These are phyloP conservation scores for Euphorbia lathyris DNA, from an alignment of 345 rosid genomes.

Conservation along the genomic window DNA sequence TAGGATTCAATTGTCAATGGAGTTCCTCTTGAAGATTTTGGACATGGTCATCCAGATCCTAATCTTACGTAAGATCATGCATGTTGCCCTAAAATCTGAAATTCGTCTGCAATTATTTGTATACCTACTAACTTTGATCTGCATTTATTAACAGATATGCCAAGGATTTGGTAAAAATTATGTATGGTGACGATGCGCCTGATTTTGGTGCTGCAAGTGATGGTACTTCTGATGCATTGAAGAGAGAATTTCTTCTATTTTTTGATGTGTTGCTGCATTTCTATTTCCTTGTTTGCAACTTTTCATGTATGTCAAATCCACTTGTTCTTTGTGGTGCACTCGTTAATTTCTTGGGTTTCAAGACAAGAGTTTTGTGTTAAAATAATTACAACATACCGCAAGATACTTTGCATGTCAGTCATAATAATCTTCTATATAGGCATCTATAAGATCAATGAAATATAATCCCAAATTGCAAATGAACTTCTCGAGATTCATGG, in stretches of 20 bases:
- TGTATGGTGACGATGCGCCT: constrained; percentile 80
- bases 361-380: background rate
- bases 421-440: background rate
- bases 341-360: background rate
- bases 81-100: background rate
- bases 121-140: constrained; percentile 16
- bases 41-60: constrained; percentile 97
- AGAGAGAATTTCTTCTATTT: background rate
- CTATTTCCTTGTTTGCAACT: background rate
- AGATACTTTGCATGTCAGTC: background rate
- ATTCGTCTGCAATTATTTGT: constrained; percentile 10
- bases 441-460: background rate
- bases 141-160: constrained; percentile 64
- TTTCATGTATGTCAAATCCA: background rate
- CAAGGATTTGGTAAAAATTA: constrained; percentile 73
- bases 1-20: constrained; percentile 86
- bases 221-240: constrained; percentile 43
- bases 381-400: background rate
- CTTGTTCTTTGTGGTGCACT: background rate
- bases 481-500: background rate
- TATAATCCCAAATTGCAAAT: background rate
- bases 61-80: constrained; percentile 69
- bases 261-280: constrained; percentile 6
- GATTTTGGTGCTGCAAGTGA: constrained; percentile 98
- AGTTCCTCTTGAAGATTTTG: constrained; percentile 90